Evolutionary conservation across 768 basidiomycete species (phyloP).

Genomic region (Coprinellus aureogranulatus): DNA sequence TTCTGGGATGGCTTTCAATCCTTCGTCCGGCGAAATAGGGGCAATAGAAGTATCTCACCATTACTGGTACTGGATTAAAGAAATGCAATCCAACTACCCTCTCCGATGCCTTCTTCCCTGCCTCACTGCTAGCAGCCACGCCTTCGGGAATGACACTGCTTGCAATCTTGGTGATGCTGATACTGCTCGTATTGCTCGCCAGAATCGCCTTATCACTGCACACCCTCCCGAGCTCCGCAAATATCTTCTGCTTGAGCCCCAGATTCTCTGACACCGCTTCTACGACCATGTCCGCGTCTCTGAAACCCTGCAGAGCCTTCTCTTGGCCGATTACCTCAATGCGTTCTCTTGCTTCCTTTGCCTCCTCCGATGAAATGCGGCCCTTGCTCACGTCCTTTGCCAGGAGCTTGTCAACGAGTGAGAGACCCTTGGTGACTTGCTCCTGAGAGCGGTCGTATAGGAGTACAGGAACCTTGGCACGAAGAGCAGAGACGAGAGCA

Average conservation of each 20-base stretch:
- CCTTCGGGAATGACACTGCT: conserved; percentile 67
- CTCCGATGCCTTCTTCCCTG: conserved; percentile 61
- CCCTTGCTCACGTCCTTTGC: conserved; percentile 89
- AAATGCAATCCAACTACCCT: conserved; percentile 90
- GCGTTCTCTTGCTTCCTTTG: conserved; percentile 69
- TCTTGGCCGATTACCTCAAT: conserved; percentile 56
- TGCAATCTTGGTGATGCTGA: conserved; percentile 92
- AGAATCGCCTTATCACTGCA: conserved; percentile 75
- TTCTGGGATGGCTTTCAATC: conserved; percentile 44
- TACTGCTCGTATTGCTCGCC: conserved; percentile 91
- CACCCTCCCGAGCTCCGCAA: conserved; percentile 64
- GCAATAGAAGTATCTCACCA: conserved; percentile 52
- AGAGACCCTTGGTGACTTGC: conserved; percentile 72
- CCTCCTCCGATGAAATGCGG: conserved; percentile 62
- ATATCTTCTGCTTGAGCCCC: conserved; percentile 74
- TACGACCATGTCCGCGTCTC: conserved; percentile 87
- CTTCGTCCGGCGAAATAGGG: neutral
- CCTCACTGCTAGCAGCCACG: conserved; percentile 54
- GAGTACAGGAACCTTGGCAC: conserved; percentile 81
- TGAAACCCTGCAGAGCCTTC: conserved; percentile 51
- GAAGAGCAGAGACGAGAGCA: conserved; percentile 79
- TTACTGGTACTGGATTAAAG: conserved; percentile 96
- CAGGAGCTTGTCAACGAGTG: conserved; percentile 76
- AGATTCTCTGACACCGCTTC: conserved; percentile 92
- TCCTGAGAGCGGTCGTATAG: conserved; percentile 77